Evolutionary conservation across 495 filamentous ascomycete species (phyloP).

Genomic region (Penicillium malachiteum): DNA sequence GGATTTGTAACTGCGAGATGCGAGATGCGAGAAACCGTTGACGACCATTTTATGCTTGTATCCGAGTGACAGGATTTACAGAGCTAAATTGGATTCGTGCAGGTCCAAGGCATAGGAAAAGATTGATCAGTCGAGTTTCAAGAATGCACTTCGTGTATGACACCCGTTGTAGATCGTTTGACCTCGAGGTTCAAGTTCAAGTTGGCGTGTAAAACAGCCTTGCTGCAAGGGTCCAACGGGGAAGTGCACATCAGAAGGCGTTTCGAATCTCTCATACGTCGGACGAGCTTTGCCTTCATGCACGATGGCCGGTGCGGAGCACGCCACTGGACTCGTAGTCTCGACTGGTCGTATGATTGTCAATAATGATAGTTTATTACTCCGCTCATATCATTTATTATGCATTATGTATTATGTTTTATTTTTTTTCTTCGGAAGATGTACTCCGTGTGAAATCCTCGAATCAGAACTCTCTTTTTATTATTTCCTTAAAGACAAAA

Average conservation of each 20-base stretch:
- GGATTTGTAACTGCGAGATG: constrained; percentile 1
- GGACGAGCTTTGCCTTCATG: constrained; percentile 11
- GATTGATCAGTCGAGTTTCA: background rate
- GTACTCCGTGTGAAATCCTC: background rate
- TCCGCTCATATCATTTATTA: too few relatives aligned
- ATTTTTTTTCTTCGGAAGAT: background rate
- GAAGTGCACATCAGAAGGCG: background rate
- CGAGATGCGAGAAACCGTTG: constrained; percentile 28
- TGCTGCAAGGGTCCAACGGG: constrained; percentile 19
- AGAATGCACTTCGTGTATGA: background rate
- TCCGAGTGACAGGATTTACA: constrained; percentile 13
- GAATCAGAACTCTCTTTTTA: background rate
- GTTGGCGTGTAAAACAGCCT: constrained; percentile 10
- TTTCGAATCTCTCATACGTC: constrained; percentile 11
- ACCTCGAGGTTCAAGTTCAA: constrained; percentile 1
- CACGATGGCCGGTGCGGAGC: background rate
- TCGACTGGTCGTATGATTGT: constrained; percentile 9
- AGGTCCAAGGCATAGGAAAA: background rate
- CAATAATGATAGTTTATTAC: background rate
- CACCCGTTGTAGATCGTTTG: constrained; percentile 4
- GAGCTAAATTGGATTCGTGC: background rate
- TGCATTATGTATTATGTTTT: background rate
- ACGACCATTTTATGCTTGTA: constrained; percentile 21
- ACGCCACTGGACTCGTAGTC: background rate
- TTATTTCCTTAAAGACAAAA: background rate